Evolutionary conservation across 805 yeast species (phyloP).

Genomic region (Yarrowia porcina): DNA sequence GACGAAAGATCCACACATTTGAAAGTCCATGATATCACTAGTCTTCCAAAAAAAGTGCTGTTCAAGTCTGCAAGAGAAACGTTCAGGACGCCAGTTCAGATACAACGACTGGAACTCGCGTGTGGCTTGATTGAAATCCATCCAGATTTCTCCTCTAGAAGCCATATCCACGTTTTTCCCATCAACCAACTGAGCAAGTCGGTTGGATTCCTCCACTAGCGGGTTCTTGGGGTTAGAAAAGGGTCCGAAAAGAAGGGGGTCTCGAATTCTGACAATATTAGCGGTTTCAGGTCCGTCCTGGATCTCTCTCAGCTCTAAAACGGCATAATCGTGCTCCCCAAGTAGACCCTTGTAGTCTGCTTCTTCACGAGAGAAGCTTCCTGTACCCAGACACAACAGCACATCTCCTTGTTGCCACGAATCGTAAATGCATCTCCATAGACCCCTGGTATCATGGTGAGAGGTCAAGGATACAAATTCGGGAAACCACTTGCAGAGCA

Average conservation of each 20-base stretch:
- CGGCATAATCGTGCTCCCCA: slow-evolving; percentile 68
- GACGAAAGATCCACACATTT: slow-evolving; percentile 30
- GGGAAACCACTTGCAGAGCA: slow-evolving; percentile 72
- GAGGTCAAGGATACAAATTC: slow-evolving; percentile 44
- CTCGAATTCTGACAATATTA: background rate
- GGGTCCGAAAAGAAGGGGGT: slow-evolving; percentile 15
- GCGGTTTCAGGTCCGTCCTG: slow-evolving; percentile 26
- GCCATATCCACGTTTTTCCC: slow-evolving; percentile 24
- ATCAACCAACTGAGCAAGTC: background rate
- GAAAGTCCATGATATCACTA: slow-evolving; percentile 28
- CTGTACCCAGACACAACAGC: slow-evolving; percentile 69
- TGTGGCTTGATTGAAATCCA: slow-evolving; percentile 38
- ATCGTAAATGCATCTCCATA: slow-evolving; percentile 41
- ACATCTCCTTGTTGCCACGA: slow-evolving; percentile 41
- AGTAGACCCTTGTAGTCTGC: slow-evolving; percentile 43
- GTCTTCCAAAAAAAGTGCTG: slow-evolving; percentile 38
- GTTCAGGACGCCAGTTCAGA: slow-evolving; percentile 59
- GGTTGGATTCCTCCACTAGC: background rate
- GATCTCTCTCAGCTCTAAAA: slow-evolving; percentile 42
- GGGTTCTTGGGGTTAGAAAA: slow-evolving; percentile 22
- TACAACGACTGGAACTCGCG: slow-evolving; percentile 52
- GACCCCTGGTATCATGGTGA: slow-evolving; percentile 25
- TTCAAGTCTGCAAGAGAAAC: slow-evolving; percentile 32
- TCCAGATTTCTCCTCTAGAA: slow-evolving; percentile 30
- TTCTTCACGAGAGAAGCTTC: slow-evolving; percentile 40